Percentiles rank a stretch among this genome's conserved stretches.
phyloP scores from a whole-genome alignment of 2,329 filamentous ascomycete species.

The Fusarium sambucinum region DNA sequence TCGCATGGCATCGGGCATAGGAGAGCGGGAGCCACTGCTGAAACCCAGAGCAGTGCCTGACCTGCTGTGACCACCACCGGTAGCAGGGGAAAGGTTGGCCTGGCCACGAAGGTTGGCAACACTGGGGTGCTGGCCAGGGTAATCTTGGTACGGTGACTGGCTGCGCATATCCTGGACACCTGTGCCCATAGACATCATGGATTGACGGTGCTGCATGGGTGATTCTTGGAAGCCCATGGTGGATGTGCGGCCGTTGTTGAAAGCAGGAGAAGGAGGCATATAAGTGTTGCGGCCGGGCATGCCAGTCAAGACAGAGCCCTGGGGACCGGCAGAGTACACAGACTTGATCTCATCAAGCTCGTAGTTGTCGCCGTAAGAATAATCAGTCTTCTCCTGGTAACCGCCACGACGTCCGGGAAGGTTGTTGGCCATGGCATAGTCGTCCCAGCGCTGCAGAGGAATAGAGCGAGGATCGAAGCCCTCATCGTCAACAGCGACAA shows the following conservation, averaged over 20 bases:
- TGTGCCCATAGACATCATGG: conserved; percentile 74
- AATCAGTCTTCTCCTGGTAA: conserved; percentile 72
- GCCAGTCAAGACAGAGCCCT: conserved; percentile 87
- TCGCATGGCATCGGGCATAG: conserved; percentile 61
- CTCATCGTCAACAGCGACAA: conserved; percentile 88
- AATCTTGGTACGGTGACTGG: conserved; percentile 70
- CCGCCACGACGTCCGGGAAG: conserved; percentile 90
- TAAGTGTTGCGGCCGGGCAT: conserved; percentile 79
- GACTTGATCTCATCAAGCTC: conserved; percentile 99
- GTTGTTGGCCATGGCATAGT: conserved; percentile 88
- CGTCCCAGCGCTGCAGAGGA: conserved; percentile 96
- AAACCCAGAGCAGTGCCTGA: conserved; percentile 64
- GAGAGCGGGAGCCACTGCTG: conserved; percentile 60
- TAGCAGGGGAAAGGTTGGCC: conserved; percentile 61
- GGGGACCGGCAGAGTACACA: conserved; percentile 91
- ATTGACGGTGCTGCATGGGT: conserved; percentile 72
- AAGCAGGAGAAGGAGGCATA: conserved; percentile 86
- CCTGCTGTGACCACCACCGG: conserved; percentile 51
- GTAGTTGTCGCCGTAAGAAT: conserved; percentile 79
- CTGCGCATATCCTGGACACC: conserved; percentile 61
- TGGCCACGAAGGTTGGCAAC: conserved; percentile 69
- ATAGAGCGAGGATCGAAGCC: conserved; percentile 92
- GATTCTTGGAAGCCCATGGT: conserved; percentile 55
- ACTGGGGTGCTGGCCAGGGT: conserved; percentile 66
- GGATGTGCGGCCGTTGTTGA: conserved; percentile 64